These are phyloP conservation scores for Cryomyces minteri DNA, from an alignment of 495 filamentous ascomycete genomes.

Conservation along the genomic window DNA sequence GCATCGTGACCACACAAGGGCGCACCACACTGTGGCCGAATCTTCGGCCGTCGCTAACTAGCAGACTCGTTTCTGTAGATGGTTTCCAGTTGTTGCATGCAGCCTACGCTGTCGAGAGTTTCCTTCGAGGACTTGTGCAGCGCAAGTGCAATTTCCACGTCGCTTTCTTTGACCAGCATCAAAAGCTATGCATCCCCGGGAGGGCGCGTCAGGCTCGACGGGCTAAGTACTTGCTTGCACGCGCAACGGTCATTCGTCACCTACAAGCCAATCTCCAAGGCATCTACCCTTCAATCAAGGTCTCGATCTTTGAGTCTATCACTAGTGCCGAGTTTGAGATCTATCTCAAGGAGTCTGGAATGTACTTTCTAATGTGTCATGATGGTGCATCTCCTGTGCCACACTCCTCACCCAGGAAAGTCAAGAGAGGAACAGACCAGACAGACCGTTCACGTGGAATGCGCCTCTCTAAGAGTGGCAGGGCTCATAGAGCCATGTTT, in stretches of 20 bases:
- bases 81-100: conserved; percentile 61
- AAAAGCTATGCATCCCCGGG: conserved; percentile 26
- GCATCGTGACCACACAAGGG: neutral
- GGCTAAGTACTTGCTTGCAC: conserved; percentile 39
- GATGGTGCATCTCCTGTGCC: conserved; percentile 27
- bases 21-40: too few relatives aligned
- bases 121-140: conserved; percentile 36
- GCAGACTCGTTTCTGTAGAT: conserved; percentile 7
- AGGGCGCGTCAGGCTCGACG: conserved; percentile 2
- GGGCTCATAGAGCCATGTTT: conserved; percentile 4
- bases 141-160: conserved; percentile 52
- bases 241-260: conserved; percentile 44
- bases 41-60: too few relatives aligned
- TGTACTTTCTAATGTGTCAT: conserved; percentile 54
- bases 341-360: conserved; percentile 30
- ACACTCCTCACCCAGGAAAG: neutral
- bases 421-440: neutral
- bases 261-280: conserved; percentile 22
- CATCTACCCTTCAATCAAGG: conserved; percentile 16
- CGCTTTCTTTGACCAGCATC: conserved; percentile 42
- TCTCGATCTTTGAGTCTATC: conserved; percentile 29
- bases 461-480: neutral
- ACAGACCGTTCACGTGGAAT: neutral
- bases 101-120: conserved; percentile 43
- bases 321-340: conserved; percentile 26